Percentiles rank a stretch among this genome's conserved stretches.
Evolutionary conservation across 139 green algal genomes (phyloP).

Genomic region (Chlamydomonas urium): DNA sequence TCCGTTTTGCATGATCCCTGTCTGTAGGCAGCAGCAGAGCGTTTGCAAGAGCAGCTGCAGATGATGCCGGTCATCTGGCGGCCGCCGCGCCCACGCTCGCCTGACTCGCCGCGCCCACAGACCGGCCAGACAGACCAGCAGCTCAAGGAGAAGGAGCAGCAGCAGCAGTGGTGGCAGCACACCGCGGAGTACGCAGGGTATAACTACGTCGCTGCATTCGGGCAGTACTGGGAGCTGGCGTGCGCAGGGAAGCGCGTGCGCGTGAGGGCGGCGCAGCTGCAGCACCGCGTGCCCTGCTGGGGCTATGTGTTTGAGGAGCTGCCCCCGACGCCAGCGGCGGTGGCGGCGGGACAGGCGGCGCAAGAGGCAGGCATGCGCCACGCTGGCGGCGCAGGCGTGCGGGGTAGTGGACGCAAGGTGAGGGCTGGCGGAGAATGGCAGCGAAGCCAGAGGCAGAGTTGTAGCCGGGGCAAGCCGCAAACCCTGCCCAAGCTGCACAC

Average conservation of each 20-base stretch:
- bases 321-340: background rate
- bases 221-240: constrained; percentile 25
- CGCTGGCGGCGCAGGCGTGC: too few species aligned
- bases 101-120: too few species aligned
- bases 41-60: constrained; percentile 3
- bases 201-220: constrained; percentile 27
- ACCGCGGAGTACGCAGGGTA: constrained; percentile 10
- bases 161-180: too few species aligned
- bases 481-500: too few species aligned
- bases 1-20: too few species aligned
- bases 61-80: constrained; percentile 18
- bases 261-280: constrained; percentile 58
- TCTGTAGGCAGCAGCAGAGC: constrained; percentile 12
- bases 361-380: background rate
- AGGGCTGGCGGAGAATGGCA: too few species aligned
- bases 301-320: constrained; percentile 70
- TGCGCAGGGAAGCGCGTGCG: background rate
- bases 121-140: too few species aligned
- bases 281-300: constrained; percentile 82
- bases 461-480: too few species aligned
- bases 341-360: background rate
- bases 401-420: too few species aligned
- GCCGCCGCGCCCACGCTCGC: too few species aligned
- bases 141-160: too few species aligned
- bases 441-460: too few species aligned